Evolutionary conservation across 805 yeast species (phyloP).

Genomic region (Millerozyma miso): DNA sequence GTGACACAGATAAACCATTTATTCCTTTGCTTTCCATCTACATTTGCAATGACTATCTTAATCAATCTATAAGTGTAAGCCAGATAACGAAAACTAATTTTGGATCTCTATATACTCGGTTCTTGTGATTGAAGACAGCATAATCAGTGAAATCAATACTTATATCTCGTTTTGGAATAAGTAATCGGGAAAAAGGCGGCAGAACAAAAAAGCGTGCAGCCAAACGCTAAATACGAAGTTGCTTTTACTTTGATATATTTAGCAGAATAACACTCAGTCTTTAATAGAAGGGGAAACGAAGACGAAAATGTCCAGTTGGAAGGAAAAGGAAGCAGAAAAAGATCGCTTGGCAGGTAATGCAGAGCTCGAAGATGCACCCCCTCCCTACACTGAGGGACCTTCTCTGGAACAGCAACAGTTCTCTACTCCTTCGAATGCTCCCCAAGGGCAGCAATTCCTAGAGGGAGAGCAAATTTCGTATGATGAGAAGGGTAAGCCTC

Average conservation of each 20-base stretch:
- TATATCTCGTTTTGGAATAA: too few relatives aligned
- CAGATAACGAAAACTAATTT: too few relatives aligned
- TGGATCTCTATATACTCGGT: too few relatives aligned
- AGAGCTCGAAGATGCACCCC: constrained; percentile 8
- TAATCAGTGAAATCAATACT: too few relatives aligned
- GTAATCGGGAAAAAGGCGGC: too few relatives aligned
- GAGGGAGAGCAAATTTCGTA: constrained; percentile 4
- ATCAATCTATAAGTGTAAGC: too few relatives aligned
- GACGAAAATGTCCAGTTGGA: neutral
- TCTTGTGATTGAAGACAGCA: too few relatives aligned
- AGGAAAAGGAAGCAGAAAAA: constrained; percentile 4
- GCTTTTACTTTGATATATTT: too few relatives aligned
- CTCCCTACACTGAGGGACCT: constrained; percentile 9
- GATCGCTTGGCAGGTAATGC: constrained; percentile 1
- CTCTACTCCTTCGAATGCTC: constrained; percentile 1
- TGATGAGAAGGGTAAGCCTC: neutral
- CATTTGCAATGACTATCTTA: neutral
- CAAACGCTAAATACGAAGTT: too few relatives aligned
- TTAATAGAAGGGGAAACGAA: too few relatives aligned
- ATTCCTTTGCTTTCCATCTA: neutral
- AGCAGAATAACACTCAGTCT: too few relatives aligned
- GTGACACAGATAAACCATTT: neutral
- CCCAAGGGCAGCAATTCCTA: constrained; percentile 1
- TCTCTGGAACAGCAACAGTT: neutral
- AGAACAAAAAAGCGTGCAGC: too few relatives aligned